Evolutionary conservation across 805 yeast genomes (phyloP).

Genomic region (Kazachstania kunashirensis): DNA sequence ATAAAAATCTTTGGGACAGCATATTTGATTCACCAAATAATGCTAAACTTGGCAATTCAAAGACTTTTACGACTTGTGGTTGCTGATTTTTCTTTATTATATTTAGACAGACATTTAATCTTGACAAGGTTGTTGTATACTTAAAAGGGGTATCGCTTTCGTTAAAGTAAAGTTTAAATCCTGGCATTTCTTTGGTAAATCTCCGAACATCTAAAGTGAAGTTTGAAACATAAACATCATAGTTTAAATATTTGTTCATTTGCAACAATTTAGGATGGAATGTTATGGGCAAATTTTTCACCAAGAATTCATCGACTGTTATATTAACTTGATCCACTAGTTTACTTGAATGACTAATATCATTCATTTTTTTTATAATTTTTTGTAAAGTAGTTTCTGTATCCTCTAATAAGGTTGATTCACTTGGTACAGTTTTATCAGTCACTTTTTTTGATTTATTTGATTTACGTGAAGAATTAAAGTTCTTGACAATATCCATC

Average conservation of each 20-base stretch:
- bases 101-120: constrained; percentile 27
- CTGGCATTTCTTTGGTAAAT: constrained; percentile 33
- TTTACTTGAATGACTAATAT: constrained; percentile 2
- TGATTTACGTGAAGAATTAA: too few relatives aligned
- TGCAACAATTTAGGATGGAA: constrained; percentile 13
- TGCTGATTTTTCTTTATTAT: constrained; percentile 12
- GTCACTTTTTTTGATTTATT: too few relatives aligned
- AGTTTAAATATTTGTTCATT: constrained; percentile 16
- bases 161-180: constrained; percentile 36
- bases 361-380: constrained; percentile 5
- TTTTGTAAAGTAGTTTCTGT: too few relatives aligned
- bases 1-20: constrained; percentile 29
- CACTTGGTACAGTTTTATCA: too few relatives aligned
- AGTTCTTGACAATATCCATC: constrained; percentile 7
- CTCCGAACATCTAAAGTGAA: constrained; percentile 22
- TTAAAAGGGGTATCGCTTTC: constrained; percentile 37
- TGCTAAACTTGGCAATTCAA: constrained; percentile 33
- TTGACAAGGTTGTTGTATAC: constrained; percentile 31
- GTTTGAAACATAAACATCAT: constrained; percentile 18
- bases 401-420: too few relatives aligned
- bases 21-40: constrained; percentile 34
- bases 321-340: constrained; percentile 15
- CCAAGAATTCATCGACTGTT: constrained; percentile 16
- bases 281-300: constrained; percentile 19
- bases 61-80: constrained; percentile 11